Evolutionary conservation across 1,284 basidiomycete species (phyloP), one percentile per base, ranked within the genome.

Genomic region (Neolentinus lepideus): DNA sequence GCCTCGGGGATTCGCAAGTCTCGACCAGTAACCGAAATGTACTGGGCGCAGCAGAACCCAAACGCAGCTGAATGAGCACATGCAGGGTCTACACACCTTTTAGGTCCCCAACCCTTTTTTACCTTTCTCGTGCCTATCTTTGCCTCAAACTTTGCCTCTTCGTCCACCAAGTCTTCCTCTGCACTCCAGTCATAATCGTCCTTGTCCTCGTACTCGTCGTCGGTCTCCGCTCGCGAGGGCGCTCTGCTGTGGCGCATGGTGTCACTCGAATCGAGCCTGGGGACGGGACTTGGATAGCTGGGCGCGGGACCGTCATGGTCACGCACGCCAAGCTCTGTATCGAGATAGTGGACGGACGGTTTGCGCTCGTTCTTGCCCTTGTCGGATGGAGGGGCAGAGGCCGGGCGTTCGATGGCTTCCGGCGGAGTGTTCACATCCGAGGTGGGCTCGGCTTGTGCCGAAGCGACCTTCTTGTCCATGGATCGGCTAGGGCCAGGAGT

Each of bases 111-210:
- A n/a, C 74, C 74, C 45, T 67, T 68, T 14, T 63, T 61, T 26
- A 26, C n/a, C 60, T 75, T 76, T 52, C 71, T 66, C 56, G 75
- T 76, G 12, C 84, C 85, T 71, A 85, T 83, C 55, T 72, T 67
- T 55, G 81, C 69, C 64, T 78, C 77, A 57, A 83, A 86, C 64
- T 83, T 84, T 48, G 80, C 79, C 61, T 85, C 85, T 63, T 85
- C 75, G 60, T 89, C 82, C 1, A 76, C 78, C 21, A 89, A 70
- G 62, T 89, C 85, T 55, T 88, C 87, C 56, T 90, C 88, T 14
- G 74, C 83, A 51, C 81, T 84, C 86, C 87, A 88, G 65, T 89
- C 82, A 57, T 83, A 88, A 10, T 76, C 69, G 1, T 72, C 71
- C 25, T 72, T 69, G 1, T 78, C 75, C 0, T 78, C 76, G 9